phyloP scores from a whole-genome alignment of 2,329 filamentous ascomycete genomes.

The Westerdykella aurantiaca region DNA sequence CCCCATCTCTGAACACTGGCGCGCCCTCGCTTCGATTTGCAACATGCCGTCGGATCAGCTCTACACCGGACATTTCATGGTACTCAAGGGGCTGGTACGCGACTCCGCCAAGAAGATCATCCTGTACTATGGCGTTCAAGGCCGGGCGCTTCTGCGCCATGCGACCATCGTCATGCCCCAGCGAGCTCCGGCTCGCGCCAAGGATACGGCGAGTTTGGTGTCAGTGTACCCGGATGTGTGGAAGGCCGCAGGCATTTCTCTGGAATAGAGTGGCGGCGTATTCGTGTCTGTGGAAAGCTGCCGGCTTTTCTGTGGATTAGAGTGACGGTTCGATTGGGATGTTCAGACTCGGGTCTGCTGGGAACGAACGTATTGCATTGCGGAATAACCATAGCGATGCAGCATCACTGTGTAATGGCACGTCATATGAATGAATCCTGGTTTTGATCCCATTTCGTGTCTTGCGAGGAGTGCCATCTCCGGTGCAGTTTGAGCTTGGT shows the following conservation, averaged over 20 bases:
- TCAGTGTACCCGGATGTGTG: constrained; percentile 27
- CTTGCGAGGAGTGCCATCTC: too few species aligned
- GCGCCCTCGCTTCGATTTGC: constrained; percentile 65
- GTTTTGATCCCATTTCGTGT: too few species aligned
- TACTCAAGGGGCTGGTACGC: constrained; percentile 50
- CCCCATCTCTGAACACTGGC: constrained; percentile 80
- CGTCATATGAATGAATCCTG: too few species aligned
- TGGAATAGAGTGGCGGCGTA: neutral
- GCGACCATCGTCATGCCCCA: constrained; percentile 69
- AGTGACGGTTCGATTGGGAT: neutral
- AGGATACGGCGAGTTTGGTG: constrained; percentile 25
- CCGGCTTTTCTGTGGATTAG: constrained; percentile 12
- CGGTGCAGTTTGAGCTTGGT: too few species aligned
- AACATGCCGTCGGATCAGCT: constrained; percentile 59
- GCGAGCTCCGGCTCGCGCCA: constrained; percentile 21
- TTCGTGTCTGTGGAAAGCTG: constrained; percentile 25
- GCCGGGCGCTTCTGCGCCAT: constrained; percentile 61
- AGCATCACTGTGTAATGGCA: too few species aligned
- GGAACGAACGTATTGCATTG: too few species aligned
- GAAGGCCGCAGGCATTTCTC: constrained; percentile 21
- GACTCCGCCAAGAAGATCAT: constrained; percentile 71
- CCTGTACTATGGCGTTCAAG: constrained; percentile 72
- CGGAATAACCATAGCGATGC: too few species aligned
- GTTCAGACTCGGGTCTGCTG: too few species aligned
- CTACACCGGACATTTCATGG: constrained; percentile 44